These are phyloP conservation scores for Aspergillus sergii DNA, from an alignment of 2,329 filamentous ascomycete genomes.

Conservation along the genomic window DNA sequence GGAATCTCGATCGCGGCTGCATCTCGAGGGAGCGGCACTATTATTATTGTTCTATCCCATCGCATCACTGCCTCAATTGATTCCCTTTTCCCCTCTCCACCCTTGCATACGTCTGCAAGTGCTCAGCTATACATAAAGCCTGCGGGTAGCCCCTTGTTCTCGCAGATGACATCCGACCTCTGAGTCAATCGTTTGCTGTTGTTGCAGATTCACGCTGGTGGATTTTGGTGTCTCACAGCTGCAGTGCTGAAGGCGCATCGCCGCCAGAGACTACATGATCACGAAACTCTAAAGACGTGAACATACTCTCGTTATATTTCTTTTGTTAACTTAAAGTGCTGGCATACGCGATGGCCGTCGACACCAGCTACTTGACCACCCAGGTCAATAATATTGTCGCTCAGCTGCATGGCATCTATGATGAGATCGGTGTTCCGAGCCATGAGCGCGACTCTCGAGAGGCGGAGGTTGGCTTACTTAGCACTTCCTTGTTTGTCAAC, in stretches of 20 bases:
- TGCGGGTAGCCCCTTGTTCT: constrained; percentile 21
- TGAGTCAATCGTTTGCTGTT: constrained; percentile 18
- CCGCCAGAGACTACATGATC: constrained; percentile 17
- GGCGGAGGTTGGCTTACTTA: constrained; percentile 69
- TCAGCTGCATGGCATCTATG: constrained; percentile 91
- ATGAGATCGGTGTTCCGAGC: constrained; percentile 92
- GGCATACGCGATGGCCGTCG: constrained; percentile 60
- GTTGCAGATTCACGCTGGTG: constrained; percentile 22
- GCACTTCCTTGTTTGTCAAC: background rate
- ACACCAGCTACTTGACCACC: constrained; percentile 88
- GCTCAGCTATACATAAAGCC: constrained; percentile 21
- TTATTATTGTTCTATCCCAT: constrained; percentile 15
- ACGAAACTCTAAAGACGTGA: constrained; percentile 7
- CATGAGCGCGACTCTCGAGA: constrained; percentile 92
- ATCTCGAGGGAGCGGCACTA: constrained; percentile 7
- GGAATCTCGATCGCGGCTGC: constrained; percentile 18
- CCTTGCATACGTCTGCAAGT: constrained; percentile 24
- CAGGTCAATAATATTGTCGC: constrained; percentile 94
- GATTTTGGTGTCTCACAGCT: constrained; percentile 15
- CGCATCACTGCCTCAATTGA: constrained; percentile 7
- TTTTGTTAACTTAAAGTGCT: constrained; percentile 11
- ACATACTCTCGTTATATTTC: background rate
- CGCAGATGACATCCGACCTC: constrained; percentile 21
- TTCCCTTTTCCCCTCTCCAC: constrained; percentile 5
- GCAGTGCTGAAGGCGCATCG: constrained; percentile 17